Evolutionary conservation across 2,329 filamentous ascomycete species (phyloP).

Genomic region (Talaromyces piceae): DNA sequence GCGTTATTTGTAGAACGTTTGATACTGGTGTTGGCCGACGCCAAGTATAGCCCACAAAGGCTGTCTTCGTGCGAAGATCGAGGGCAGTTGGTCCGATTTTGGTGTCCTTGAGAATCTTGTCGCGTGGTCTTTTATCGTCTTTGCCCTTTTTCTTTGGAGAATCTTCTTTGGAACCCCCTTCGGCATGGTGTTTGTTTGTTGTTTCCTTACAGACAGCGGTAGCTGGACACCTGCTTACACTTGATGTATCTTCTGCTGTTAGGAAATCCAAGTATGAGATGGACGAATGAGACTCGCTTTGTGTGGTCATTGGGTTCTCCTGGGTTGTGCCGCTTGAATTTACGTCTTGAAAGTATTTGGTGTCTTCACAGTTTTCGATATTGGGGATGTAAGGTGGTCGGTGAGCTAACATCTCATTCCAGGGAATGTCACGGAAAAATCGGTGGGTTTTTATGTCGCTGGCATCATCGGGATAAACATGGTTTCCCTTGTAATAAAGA

Average conservation of each 20-base stretch:
- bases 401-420: constrained; percentile 64
- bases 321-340: not conserved
- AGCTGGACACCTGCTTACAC: not conserved
- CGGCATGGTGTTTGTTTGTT: constrained; percentile 2
- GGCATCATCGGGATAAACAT: constrained; percentile 77
- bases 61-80: constrained; percentile 70
- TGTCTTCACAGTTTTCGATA: constrained; percentile 62
- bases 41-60: constrained; percentile 89
- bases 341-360: constrained; percentile 75
- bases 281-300: not conserved
- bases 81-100: constrained; percentile 60
- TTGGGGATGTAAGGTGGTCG: constrained; percentile 73
- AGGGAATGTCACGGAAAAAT: constrained; percentile 75
- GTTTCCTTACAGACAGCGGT: not conserved
- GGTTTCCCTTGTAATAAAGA: constrained; percentile 44
- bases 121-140: constrained; percentile 72
- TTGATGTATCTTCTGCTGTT: not conserved
- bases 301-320: not conserved
- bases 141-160: constrained; percentile 48
- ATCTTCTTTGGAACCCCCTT: constrained; percentile 30
- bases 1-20: constrained; percentile 26
- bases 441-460: constrained; percentile 82
- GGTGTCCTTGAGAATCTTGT: constrained; percentile 72
- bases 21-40: constrained; percentile 39
- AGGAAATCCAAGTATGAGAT: not conserved